Evolutionary conservation across 257 asterid species (phyloP), one percentile per base, ranked within the genome.

Genomic region (Eustoma russellianum): DNA sequence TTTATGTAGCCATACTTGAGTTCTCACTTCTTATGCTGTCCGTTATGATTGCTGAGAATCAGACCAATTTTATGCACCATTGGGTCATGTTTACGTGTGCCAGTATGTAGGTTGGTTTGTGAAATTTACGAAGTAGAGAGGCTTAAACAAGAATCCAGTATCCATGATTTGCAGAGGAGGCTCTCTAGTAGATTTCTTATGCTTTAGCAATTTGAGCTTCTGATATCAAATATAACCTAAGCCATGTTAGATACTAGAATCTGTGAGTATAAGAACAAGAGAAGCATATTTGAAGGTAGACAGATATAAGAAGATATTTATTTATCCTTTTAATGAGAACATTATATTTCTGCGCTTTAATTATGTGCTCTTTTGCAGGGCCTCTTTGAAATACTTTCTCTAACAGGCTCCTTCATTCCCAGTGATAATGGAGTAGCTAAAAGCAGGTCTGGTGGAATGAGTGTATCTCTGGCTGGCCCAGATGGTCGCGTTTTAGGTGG

Each of bases 401-500:
- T 90, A 52, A 76, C 80, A 2, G 95, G 97, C 44, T 83, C 93
- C 17, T 86, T 81, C 63, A 76, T 83, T 79, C 93, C 82, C 17
- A 83, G 76, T 48, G 94, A 90, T 69, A 73, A n/a, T n/a, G n/a
- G 95, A 48, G 53, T 79, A 46, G 71, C 95, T 13, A 86, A 83
- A 68, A 79, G 93, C 72, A 73, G 94, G 75, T 83, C 97, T 14
- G 97, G 97, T 45, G 97, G 97, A 49, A 62, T 90, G 88, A 83
- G 94, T 35, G 90, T 90, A 61, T 79, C 86, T 59, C 75, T 90
- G 44, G 95, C 93, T 2, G 91, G 93, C 53, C 93, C 95, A 9
- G 94, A 90, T 68, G 95, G 97, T 40, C 95, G 85, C n/a, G 95
- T 90, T 48, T 68, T 90, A 18, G 97, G 97, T 4, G 97, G 95